Evolutionary conservation across 2,329 filamentous ascomycete species (phyloP).

Genomic region (Chaetothyriales sp.): DNA sequence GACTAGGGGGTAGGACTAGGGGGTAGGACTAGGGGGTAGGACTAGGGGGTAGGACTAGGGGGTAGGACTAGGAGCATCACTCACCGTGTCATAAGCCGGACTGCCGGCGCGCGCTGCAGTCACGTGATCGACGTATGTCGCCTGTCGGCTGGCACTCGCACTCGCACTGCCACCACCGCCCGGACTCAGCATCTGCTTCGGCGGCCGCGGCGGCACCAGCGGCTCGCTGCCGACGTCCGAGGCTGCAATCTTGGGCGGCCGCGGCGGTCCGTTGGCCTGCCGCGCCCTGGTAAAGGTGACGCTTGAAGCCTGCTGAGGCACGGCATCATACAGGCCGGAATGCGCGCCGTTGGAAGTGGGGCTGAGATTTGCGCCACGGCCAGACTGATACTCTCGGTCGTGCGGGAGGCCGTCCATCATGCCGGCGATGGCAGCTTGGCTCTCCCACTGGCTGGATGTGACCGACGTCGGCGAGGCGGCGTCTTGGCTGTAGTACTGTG

Average conservation of each 20-base stretch:
- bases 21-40: neutral
- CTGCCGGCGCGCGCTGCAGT: conserved; percentile 23
- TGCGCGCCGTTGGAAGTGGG: conserved; percentile 35
- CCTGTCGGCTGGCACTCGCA: conserved; percentile 22
- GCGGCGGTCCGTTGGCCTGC: conserved; percentile 30
- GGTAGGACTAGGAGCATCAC: no score
- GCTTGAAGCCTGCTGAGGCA: conserved; percentile 9
- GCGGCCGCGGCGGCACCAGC: conserved; percentile 40
- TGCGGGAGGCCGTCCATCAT: neutral
- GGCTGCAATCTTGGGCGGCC: conserved; percentile 35
- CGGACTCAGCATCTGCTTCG: conserved; percentile 22
- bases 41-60: neutral
- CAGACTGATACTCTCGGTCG: conserved; percentile 18
- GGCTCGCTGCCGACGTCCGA: conserved; percentile 38
- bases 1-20: no score
- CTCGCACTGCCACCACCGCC: neutral
- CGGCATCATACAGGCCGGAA: no score
- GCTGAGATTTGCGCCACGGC: conserved; percentile 29
- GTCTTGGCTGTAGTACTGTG: conserved; percentile 36
- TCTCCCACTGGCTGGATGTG: conserved; percentile 30
- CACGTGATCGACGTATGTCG: conserved; percentile 29
- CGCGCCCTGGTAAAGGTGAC: conserved; percentile 11
- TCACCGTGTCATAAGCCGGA: conserved; percentile 20
- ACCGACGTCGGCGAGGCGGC: conserved; percentile 26
- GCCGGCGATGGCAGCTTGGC: neutral